Evolutionary conservation across 805 yeast genomes (phyloP).

Genomic region (Saturnispora dispora): DNA sequence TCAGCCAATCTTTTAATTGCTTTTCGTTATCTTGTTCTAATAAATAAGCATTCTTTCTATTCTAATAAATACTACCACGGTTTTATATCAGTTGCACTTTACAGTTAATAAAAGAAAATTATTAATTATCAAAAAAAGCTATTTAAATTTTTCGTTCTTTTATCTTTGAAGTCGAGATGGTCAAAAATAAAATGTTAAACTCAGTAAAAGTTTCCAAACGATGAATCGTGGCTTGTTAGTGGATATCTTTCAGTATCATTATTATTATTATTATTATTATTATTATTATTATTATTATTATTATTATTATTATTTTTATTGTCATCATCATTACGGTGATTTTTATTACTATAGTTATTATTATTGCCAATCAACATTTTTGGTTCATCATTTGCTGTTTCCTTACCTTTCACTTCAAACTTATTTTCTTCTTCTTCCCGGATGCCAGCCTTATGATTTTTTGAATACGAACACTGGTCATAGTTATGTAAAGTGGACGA

Average conservation of each 20-base stretch:
- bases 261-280: neutral
- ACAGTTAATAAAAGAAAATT: neutral
- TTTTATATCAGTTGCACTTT: neutral
- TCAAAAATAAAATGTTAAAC: neutral
- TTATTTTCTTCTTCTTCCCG: constrained; percentile 9
- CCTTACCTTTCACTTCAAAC: neutral
- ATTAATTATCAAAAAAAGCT: neutral
- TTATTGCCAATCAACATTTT: neutral
- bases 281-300: neutral
- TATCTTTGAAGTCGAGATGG: neutral
- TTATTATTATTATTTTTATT: constrained; percentile 16
- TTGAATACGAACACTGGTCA: neutral
- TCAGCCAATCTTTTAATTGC: neutral
- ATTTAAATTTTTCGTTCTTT: neutral
- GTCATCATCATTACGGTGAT: constrained; percentile 8
- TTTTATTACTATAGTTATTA: neutral
- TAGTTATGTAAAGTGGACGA: neutral
- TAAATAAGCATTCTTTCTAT: neutral
- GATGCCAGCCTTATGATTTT: neutral
- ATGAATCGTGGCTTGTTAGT: neutral
- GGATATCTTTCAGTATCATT: neutral
- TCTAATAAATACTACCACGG: neutral
- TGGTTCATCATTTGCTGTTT: neutral
- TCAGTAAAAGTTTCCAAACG: constrained; percentile 6
- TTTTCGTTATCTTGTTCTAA: neutral